Evolutionary conservation across 495 filamentous ascomycete genomes (phyloP).

Genomic region (Hypoxylon subgilvum): DNA sequence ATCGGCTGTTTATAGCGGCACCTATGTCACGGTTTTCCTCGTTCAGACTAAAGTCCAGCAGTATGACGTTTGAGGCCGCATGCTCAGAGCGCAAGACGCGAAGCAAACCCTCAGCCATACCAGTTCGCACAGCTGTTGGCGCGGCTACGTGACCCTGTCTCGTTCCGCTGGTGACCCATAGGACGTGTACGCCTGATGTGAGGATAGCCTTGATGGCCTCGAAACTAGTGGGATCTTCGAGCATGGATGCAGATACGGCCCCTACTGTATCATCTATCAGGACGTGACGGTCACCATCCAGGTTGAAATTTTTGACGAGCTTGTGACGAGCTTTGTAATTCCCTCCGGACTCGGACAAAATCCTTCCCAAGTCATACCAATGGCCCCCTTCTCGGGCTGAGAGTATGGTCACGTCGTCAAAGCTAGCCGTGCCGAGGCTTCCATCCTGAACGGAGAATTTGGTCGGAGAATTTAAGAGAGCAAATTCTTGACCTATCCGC

Average conservation of each 20-base stretch:
- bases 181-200: slow-evolving; percentile 19
- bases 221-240: slow-evolving; percentile 12
- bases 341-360: not conserved
- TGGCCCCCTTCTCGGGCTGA: not conserved
- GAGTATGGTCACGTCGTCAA: not conserved
- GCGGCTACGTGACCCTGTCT: slow-evolving; percentile 19
- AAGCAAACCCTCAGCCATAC: slow-evolving; percentile 33
- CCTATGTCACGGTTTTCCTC: slow-evolving; percentile 10
- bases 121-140: slow-evolving; percentile 9
- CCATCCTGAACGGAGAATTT: not conserved
- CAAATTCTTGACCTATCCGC: slow-evolving; percentile 9
- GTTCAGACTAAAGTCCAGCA: slow-evolving; percentile 28
- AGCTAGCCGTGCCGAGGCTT: not conserved
- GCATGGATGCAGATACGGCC: slow-evolving; percentile 25
- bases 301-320: slow-evolving; percentile 6
- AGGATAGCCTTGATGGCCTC: slow-evolving; percentile 23
- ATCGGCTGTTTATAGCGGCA: slow-evolving; percentile 9
- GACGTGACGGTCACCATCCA: slow-evolving; percentile 3
- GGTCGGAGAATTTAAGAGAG: slow-evolving; percentile 5
- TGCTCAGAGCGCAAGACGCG: slow-evolving; percentile 36
- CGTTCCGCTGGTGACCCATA: slow-evolving; percentile 34
- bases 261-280: slow-evolving; percentile 27
- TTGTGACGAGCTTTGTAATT: not conserved
- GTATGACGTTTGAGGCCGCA: slow-evolving; percentile 15
- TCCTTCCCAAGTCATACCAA: not conserved